Evolutionary conservation across 1,139 yeast genomes (phyloP).

Genomic region (Blastobotrys buckinghamii): DNA sequence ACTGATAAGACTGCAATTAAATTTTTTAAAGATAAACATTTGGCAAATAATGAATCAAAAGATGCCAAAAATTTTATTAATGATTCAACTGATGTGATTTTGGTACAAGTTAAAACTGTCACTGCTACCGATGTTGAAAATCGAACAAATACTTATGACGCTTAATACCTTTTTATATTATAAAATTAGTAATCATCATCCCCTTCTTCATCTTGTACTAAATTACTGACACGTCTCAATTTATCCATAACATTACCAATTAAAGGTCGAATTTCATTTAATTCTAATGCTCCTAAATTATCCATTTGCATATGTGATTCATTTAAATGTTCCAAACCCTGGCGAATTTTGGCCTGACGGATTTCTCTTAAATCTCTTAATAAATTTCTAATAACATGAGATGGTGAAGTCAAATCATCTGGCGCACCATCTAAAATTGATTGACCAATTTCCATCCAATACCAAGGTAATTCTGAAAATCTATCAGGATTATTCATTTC

Average conservation of each 20-base stretch:
- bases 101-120: slow-evolving; percentile 58
- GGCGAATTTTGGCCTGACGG: slow-evolving; percentile 71
- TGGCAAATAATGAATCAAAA: slow-evolving; percentile 42
- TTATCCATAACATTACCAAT: slow-evolving; percentile 75
- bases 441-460: slow-evolving; percentile 81
- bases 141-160: slow-evolving; percentile 38
- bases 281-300: slow-evolving; percentile 75
- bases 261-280: slow-evolving; percentile 83
- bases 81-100: slow-evolving; percentile 57
- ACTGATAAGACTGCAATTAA: slow-evolving; percentile 40
- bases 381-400: slow-evolving; percentile 56
- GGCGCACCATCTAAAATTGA: slow-evolving; percentile 59
- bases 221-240: slow-evolving; percentile 49
- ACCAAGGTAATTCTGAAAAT: slow-evolving; percentile 73
- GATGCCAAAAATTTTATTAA: slow-evolving; percentile 66
- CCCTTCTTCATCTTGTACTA: slow-evolving; percentile 27
- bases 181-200: slow-evolving; percentile 14
- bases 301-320: slow-evolving; percentile 80
- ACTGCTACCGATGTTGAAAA: slow-evolving; percentile 79
- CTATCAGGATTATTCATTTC: slow-evolving; percentile 46
- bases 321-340: slow-evolving; percentile 72
- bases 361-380: slow-evolving; percentile 83
- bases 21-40: slow-evolving; percentile 52
- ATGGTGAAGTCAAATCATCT: slow-evolving; percentile 68
- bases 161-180: slow-evolving; percentile 9